Evolutionary conservation across 2,329 filamentous ascomycete genomes (phyloP).

Genomic region (Cladosporium sp.): DNA sequence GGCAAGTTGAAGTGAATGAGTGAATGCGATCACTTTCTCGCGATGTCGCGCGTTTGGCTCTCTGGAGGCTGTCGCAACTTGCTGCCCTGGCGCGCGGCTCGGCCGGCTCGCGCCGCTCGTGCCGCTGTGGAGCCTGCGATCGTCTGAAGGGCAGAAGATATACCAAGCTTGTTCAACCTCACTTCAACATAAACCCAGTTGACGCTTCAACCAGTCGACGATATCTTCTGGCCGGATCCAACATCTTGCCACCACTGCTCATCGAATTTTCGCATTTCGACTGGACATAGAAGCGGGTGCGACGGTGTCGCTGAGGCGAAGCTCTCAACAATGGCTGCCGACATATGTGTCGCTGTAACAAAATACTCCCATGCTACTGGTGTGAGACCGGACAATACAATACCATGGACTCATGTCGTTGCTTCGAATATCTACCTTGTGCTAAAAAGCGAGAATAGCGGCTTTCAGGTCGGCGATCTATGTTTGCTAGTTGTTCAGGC

Average conservation of each 20-base stretch:
- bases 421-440: constrained; percentile 28
- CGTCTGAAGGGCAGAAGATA: no score
- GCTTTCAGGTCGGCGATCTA: constrained; percentile 21
- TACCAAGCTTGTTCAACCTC: no score
- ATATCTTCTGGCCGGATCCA: constrained; percentile 6
- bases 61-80: background rate
- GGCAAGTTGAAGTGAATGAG: background rate
- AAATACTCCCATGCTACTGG: constrained; percentile 33
- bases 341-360: constrained; percentile 25
- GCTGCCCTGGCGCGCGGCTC: background rate
- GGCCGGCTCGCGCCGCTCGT: no score
- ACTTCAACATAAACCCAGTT: background rate
- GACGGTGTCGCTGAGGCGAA: background rate
- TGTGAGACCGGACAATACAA: constrained; percentile 25
- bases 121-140: no score
- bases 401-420: constrained; percentile 34
- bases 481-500: constrained; percentile 38
- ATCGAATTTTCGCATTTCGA: background rate
- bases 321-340: constrained; percentile 19
- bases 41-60: no score
- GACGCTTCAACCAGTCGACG: background rate
- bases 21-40: background rate
- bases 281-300: background rate
- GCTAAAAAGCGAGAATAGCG: constrained; percentile 10
- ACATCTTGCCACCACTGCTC: background rate